Conservation (phyloP, 441 rosid species). For the Populus hybrid region DNA sequence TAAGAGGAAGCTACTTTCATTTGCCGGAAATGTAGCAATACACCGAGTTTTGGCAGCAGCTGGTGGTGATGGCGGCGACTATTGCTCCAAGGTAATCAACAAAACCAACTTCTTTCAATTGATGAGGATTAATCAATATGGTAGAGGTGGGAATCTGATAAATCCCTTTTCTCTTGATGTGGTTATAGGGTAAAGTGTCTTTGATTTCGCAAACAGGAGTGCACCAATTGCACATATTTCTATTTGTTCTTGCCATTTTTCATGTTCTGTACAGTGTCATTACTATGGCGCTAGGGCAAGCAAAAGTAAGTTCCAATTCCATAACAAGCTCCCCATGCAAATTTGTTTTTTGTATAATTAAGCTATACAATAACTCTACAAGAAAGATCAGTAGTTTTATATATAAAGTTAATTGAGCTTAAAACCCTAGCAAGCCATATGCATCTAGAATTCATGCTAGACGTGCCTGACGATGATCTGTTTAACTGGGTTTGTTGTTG, state of each 20-base stretch:
- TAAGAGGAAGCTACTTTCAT: conserved; percentile 34
- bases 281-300: conserved; percentile 48
- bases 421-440: no score
- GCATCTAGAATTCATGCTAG: no score
- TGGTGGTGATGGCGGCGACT: conserved; percentile 26
- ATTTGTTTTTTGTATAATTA: not conserved
- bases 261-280: conserved; percentile 53
- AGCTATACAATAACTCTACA: no score
- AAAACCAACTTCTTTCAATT: not conserved
- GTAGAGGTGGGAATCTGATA: no score
- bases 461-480: not conserved
- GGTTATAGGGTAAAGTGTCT: conserved; percentile 36
- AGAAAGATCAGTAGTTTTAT: no score
- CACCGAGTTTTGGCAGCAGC: conserved; percentile 45
- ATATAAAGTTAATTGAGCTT: not conserved
- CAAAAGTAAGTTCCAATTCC: conserved; percentile 38
- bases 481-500: not conserved
- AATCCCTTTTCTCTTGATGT: not conserved
- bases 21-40: conserved; percentile 22
- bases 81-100: conserved; percentile 26
- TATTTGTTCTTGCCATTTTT: conserved; percentile 57
- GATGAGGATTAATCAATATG: not conserved
- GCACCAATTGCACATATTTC: conserved; percentile 61
- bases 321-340: not conserved
- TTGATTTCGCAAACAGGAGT: conserved; percentile 52